Conservation (phyloP, 1,284 basidiomycete genomes). For the Mrakiaceae sp. region DNA sequence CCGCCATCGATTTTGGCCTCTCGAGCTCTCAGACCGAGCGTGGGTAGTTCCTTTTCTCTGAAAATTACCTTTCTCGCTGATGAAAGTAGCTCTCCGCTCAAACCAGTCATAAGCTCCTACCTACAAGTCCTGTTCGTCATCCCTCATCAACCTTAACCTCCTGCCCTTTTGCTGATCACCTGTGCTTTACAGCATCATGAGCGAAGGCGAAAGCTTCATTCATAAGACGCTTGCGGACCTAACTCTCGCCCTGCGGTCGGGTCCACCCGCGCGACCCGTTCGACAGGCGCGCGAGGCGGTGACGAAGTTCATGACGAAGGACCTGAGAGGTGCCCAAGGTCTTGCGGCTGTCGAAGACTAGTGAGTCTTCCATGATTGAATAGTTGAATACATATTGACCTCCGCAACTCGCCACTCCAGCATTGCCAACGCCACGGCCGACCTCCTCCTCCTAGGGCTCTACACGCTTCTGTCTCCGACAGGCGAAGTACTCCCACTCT, state of each 20-base stretch:
- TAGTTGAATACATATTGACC: no score
- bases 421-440: constrained; percentile 64
- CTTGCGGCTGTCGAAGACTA: constrained; percentile 72
- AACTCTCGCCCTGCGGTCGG: constrained; percentile 49
- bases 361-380: constrained; percentile 38
- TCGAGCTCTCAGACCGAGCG: constrained; percentile 59
- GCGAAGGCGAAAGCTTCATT: constrained; percentile 72
- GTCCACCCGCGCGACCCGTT: constrained; percentile 45
- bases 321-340: constrained; percentile 58
- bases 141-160: not conserved
- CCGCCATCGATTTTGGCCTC: constrained; percentile 68
- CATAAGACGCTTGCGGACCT: constrained; percentile 46
- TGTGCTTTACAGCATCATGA: constrained; percentile 53
- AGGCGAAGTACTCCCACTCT: not conserved
- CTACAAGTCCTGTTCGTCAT: not conserved
- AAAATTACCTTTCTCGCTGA: not conserved
- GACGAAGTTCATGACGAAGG: constrained; percentile 60
- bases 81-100: not conserved
- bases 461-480: not conserved
- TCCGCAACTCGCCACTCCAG: constrained; percentile 32
- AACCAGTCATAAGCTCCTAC: constrained; percentile 6
- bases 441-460: constrained; percentile 39
- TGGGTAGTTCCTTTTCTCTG: constrained; percentile 40
- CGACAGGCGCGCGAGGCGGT: constrained; percentile 52
- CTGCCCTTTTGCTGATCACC: constrained; percentile 37